Evolutionary conservation across 805 yeast species (phyloP).

Genomic region (Brettanomyces sp.): DNA sequence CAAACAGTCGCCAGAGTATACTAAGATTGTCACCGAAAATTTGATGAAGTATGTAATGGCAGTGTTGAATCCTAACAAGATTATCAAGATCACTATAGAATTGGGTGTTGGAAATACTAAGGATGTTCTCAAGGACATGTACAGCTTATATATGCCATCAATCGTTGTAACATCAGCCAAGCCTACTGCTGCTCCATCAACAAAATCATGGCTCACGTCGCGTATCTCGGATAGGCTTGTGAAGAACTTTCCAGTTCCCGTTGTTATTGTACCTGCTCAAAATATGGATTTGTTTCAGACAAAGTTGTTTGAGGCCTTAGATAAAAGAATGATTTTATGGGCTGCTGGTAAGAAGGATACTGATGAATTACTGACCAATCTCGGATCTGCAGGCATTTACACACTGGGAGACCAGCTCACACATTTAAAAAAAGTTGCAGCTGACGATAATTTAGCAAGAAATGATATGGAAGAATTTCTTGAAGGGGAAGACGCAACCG

Average conservation of each 20-base stretch:
- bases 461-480: constrained; percentile 6
- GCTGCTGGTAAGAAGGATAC: constrained; percentile 8
- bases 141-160: constrained; percentile 52
- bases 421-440: constrained; percentile 7
- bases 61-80: constrained; percentile 34
- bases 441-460: constrained; percentile 8
- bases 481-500: constrained; percentile 1
- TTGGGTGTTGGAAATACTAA: constrained; percentile 50
- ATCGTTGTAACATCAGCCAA: constrained; percentile 48
- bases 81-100: constrained; percentile 49
- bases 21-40: constrained; percentile 35
- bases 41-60: constrained; percentile 44
- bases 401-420: constrained; percentile 16
- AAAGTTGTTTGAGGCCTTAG: constrained; percentile 28
- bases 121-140: constrained; percentile 48
- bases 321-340: constrained; percentile 12
- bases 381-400: constrained; percentile 20
- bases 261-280: constrained; percentile 55
- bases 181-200: constrained; percentile 38
- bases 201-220: constrained; percentile 51
- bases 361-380: constrained; percentile 9
- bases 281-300: constrained; percentile 47
- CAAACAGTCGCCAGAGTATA: constrained; percentile 37
- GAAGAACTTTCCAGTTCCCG: constrained; percentile 55
- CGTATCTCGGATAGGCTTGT: constrained; percentile 58